These are phyloP conservation scores for Spergularia bocconei DNA, from an alignment of 148 eudicot genomes.

Conservation along the genomic window DNA sequence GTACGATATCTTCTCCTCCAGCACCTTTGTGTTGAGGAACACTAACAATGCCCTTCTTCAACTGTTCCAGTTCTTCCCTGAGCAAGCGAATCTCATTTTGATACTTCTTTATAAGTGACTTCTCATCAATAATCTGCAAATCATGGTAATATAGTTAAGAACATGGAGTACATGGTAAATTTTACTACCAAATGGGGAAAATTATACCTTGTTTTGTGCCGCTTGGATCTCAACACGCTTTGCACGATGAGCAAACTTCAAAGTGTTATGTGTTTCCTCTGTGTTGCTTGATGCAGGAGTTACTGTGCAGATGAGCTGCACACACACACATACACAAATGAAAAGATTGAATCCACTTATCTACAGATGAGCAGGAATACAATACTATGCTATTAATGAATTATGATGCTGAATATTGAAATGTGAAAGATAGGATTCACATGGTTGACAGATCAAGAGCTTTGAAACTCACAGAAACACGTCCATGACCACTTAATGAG, in stretches of 20 bases:
- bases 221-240: conserved; percentile 96
- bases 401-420: conserved; percentile 2
- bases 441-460: neutral
- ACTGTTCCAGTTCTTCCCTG: conserved; percentile 90
- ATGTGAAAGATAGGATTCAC: no score
- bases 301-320: conserved; percentile 92
- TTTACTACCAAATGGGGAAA: conserved; percentile 5
- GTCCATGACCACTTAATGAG: conserved; percentile 96
- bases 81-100: conserved; percentile 89
- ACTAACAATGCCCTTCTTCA: conserved; percentile 75
- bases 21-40: conserved; percentile 61
- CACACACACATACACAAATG: conserved; percentile 7
- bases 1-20: conserved; percentile 73
- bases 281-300: conserved; percentile 95
- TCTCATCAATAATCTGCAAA: conserved; percentile 93
- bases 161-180: conserved; percentile 17
- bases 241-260: conserved; percentile 98
- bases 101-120: conserved; percentile 96
- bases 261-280: conserved; percentile 96
- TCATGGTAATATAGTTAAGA: conserved; percentile 4
- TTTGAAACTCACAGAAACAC: conserved; percentile 77
- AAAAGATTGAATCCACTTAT: neutral
- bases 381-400: neutral
- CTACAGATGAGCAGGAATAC: neutral
- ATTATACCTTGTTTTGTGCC: conserved; percentile 84